Percentiles rank a stretch among this genome's conserved stretches.
Evolutionary conservation across 176 grass and related monocot species (phyloP).

Genomic region (Carex parvula): DNA sequence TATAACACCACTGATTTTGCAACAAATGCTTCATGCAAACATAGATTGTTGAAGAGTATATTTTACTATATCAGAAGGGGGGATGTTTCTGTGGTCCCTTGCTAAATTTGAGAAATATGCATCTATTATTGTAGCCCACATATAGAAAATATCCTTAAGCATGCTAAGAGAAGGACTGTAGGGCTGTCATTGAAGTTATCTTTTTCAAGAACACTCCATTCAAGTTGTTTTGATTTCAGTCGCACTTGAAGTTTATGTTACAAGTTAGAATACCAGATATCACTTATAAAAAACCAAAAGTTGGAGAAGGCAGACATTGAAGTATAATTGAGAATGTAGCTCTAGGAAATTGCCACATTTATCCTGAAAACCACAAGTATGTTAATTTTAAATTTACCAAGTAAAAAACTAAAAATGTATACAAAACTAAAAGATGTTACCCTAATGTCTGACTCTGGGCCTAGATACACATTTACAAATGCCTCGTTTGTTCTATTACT

Average conservation of each 20-base stretch:
- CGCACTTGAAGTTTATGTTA: not conserved
- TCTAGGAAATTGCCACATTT: not conserved
- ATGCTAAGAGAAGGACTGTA: not conserved
- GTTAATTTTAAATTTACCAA: not conserved
- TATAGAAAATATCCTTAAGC: not conserved
- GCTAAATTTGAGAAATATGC: not conserved
- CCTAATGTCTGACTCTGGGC: not conserved
- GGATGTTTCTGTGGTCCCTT: not conserved
- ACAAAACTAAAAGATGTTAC: not conserved
- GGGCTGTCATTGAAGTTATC: not conserved
- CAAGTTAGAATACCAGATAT: not conserved
- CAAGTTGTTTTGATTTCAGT: not conserved
- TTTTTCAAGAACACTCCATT: not conserved
- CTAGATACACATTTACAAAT: not conserved
- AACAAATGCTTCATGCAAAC: not conserved
- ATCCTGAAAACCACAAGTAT: not conserved
- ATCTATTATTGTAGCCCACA: not conserved
- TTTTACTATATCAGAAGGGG: not conserved
- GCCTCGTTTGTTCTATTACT: not conserved
- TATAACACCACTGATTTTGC: constrained; percentile 14
- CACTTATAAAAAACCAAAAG: not conserved
- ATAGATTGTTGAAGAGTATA: not conserved
- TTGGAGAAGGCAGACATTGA: not conserved
- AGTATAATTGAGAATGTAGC: not conserved
- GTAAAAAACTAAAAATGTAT: not conserved